Conservation (phyloP, 306 rosid species). For the Glycine tomentella region DNA sequence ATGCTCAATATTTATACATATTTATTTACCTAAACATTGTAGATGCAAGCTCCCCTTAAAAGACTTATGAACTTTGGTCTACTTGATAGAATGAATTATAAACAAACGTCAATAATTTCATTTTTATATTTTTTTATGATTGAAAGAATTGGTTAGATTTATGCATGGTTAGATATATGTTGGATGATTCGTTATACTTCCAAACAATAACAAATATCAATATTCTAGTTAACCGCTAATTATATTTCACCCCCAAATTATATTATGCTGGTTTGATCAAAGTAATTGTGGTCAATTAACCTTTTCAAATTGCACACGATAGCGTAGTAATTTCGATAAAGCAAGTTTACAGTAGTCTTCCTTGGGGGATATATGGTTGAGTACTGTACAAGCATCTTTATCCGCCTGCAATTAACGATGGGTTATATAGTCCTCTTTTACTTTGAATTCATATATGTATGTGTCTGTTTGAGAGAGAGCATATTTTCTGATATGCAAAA, state of each 20-base stretch:
- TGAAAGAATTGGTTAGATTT: background rate
- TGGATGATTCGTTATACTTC: too few species aligned
- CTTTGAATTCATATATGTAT: background rate
- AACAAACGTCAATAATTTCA: too few species aligned
- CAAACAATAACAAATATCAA: too few species aligned
- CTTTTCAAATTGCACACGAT: slow-evolving; percentile 3
- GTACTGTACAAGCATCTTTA: background rate
- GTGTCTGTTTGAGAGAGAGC: background rate
- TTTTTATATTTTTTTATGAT: background rate
- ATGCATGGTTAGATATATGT: background rate
- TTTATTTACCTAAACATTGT: background rate
- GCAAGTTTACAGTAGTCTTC: slow-evolving; percentile 12
- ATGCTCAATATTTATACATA: background rate
- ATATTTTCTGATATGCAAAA: background rate
- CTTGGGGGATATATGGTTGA: too few species aligned
- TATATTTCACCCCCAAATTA: too few species aligned
- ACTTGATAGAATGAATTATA: background rate
- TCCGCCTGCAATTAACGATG: background rate
- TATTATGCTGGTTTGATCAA: background rate
- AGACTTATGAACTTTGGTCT: background rate
- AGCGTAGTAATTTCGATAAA: background rate
- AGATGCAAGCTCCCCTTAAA: background rate
- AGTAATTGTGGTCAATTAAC: background rate
- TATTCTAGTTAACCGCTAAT: too few species aligned
- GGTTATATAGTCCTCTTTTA: background rate